Base-by-base conservation (phyloP, 2,329 filamentous ascomycete species). In the Seiridium cupressi region DNA sequence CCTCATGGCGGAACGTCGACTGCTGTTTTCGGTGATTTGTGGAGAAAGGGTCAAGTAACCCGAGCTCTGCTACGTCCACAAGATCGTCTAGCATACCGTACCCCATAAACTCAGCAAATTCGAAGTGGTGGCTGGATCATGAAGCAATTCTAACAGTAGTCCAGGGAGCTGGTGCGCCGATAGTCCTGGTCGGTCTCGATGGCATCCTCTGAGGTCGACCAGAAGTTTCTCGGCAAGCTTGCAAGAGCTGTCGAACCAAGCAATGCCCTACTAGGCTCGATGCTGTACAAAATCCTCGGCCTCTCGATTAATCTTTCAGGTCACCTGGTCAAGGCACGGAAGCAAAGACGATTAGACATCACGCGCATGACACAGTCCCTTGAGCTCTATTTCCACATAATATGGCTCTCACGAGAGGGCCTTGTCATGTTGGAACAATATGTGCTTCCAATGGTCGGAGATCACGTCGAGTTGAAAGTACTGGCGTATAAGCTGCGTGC, bases 181-280 rank as follows among this genome's bases (percentile, higher is more conserved):
- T n/a, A 7, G 34, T 18, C 35, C 13, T 36, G 34, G 35, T 44
- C 4, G 40, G 35, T 59, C 38, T 58, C 60, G 36, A 99, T 98
- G 95, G 95, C 95, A 78, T 95, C 93, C 73, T 95, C 93, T 62
- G 92, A 97, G 78, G 92, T 98, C 63, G 95, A 99, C 76, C 93
- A 97, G 79, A 99, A 98, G 79, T 97, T 96, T 77, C 84, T 99
- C 70, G 93, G 92, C 77, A 89, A 88, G 72, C 89, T 97, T 73
- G 94, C 95, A 73, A 90, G 89, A 76, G 84, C 88, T 63, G 93
- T 92, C 67, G 88, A 89, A 71, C 79, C 84, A 62, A 88, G 91
- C 67, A 95, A 94, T 70, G 88, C 91, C 3, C 82, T 93, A 18
- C 84, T 98, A 51, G 91, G 91, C 6, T 84, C 85, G 26, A 93